Percentiles rank a stretch among this genome's conserved stretches.
phyloP scores from a whole-genome alignment of 306 rosid species.

The Amphicarpaea edgeworthii region DNA sequence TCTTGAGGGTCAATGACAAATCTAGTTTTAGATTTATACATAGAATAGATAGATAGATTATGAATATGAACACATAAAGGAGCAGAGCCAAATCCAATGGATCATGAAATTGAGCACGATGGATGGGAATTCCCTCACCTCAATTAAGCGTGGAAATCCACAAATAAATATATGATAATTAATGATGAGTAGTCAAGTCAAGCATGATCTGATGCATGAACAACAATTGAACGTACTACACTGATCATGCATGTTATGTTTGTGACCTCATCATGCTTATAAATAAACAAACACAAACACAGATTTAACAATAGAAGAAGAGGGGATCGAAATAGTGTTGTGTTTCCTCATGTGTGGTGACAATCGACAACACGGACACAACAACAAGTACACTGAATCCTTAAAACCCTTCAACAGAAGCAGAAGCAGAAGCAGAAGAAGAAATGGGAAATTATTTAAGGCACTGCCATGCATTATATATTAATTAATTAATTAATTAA shows the following conservation, averaged over 20 bases:
- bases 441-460: not conserved
- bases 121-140: not conserved
- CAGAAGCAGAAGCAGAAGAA: not conserved
- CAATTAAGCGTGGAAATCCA: conserved; percentile 12
- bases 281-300: conserved; percentile 6
- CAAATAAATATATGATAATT: not conserved
- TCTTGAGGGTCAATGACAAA: not conserved
- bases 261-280: conserved; percentile 2
- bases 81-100: conserved; percentile 26
- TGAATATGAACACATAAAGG: not conserved
- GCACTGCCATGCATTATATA: conserved; percentile 2
- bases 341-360: conserved; percentile 42
- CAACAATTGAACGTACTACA: not conserved
- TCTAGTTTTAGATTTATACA: too few relatives aligned
- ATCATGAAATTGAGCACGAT: conserved; percentile 17
- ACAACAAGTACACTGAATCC: conserved; percentile 36
- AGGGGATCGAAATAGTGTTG: conserved; percentile 19
- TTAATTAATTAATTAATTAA: too few relatives aligned
- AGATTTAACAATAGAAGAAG: conserved; percentile 10
- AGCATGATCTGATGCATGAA: conserved; percentile 11
- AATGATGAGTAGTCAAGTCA: conserved; percentile 29
- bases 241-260: not conserved
- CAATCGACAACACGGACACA: conserved; percentile 40
- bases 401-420: conserved; percentile 45
- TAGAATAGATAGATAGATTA: not conserved